These are phyloP conservation scores for Solidago caesia DNA, from an alignment of 129 eudicot species.

Conservation along the genomic window DNA sequence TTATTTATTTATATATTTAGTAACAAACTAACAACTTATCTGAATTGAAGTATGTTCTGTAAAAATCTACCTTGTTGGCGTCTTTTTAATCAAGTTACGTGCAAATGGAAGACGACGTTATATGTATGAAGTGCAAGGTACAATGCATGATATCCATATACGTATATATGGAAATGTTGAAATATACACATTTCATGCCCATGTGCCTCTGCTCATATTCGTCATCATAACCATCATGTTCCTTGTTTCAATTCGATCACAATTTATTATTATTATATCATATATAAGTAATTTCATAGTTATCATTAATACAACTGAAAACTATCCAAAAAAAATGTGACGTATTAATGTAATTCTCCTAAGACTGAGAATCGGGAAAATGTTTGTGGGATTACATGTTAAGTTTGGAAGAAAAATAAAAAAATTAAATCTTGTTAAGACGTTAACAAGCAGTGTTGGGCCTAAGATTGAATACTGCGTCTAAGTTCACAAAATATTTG, in stretches of 20 bases:
- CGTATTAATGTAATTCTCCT: too few relatives aligned
- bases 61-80: too few relatives aligned
- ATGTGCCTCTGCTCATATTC: conserved; percentile 11
- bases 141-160: conserved; percentile 20
- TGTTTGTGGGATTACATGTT: neutral
- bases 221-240: conserved; percentile 14
- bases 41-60: too few relatives aligned
- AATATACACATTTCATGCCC: conserved; percentile 15
- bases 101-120: conserved; percentile 13
- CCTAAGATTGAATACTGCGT: too few relatives aligned
- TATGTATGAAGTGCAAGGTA: conserved; percentile 11
- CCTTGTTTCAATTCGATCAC: neutral
- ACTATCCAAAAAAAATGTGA: too few relatives aligned
- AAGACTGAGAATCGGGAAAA: neutral
- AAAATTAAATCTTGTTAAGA: too few relatives aligned
- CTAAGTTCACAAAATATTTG: too few relatives aligned
- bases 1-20: too few relatives aligned
- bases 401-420: too few relatives aligned
- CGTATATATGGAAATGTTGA: conserved; percentile 2
- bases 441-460: too few relatives aligned
- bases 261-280: neutral
- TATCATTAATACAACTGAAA: neutral
- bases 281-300: neutral
- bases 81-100: neutral
- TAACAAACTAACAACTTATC: too few relatives aligned